Evolutionary conservation across 495 filamentous ascomycete species (phyloP).

Genomic region (Lichina pygmaea): DNA sequence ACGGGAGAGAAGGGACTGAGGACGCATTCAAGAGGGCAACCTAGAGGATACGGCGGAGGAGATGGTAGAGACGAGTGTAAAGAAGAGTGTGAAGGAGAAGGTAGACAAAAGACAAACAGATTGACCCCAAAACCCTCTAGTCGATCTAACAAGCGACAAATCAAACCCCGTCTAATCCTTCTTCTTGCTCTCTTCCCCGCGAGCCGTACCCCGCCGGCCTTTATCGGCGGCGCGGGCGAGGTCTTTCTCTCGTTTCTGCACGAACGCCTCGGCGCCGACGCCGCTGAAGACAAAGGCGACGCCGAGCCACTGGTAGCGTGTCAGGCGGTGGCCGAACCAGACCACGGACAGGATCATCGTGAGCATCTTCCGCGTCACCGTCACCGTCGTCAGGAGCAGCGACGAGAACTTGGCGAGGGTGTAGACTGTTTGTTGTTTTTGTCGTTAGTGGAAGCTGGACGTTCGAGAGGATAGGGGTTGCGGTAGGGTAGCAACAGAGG

Average conservation of each 20-base stretch:
- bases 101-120: not conserved
- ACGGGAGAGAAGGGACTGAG: too few species aligned
- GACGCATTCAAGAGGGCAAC: too few species aligned
- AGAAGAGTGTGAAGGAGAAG: not conserved
- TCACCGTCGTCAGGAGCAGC: constrained; percentile 81
- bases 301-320: constrained; percentile 69
- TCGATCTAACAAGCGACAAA: not conserved
- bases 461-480: not conserved
- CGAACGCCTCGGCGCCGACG: constrained; percentile 68
- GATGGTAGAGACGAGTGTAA: not conserved
- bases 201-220: constrained; percentile 17
- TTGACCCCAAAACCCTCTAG: not conserved
- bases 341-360: constrained; percentile 93
- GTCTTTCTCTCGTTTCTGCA: constrained; percentile 54
- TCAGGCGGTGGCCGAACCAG: constrained; percentile 74
- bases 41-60: not conserved
- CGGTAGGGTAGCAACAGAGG: constrained; percentile 1
- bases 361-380: constrained; percentile 94
- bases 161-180: not conserved
- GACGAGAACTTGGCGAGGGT: constrained; percentile 79
- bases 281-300: constrained; percentile 85
- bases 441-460: not conserved
- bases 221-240: constrained; percentile 23
- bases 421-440: constrained; percentile 28
- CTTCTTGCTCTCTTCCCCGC: constrained; percentile 12